These are phyloP conservation scores for Veloporphyrellus conicus DNA, from an alignment of 1,284 basidiomycete species.

Conservation along the genomic window DNA sequence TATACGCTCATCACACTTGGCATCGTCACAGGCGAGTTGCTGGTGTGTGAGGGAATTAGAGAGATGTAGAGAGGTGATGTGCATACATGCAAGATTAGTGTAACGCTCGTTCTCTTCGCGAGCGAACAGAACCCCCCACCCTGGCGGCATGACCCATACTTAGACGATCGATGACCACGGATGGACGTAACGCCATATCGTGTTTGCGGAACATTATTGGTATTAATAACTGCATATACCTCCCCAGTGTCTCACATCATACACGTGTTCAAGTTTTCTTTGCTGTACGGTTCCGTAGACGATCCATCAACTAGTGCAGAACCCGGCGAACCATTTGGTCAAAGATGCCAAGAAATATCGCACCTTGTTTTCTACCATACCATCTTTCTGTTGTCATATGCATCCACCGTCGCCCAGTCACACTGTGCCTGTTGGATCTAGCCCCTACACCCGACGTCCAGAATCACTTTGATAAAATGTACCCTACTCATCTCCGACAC, in stretches of 20 bases:
- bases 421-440: too few relatives aligned
- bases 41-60: background rate
- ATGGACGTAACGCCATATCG: conserved; percentile 16
- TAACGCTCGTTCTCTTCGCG: background rate
- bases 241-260: background rate
- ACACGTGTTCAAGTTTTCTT: background rate
- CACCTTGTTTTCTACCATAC: too few relatives aligned
- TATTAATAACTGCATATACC: background rate
- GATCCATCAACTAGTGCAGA: background rate
- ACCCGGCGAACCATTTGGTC: too few relatives aligned
- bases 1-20: background rate
- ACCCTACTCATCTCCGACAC: too few relatives aligned
- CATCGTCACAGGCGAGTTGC: too few relatives aligned
- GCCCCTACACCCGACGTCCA: too few relatives aligned
- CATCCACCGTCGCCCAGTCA: too few relatives aligned
- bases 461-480: too few relatives aligned
- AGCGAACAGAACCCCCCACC: background rate
- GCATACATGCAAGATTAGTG: background rate
- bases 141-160: too few relatives aligned
- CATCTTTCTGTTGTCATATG: too few relatives aligned
- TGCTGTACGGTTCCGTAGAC: background rate
- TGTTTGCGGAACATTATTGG: conserved; percentile 4
- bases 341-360: too few relatives aligned
- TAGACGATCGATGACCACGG: conserved; percentile 3
- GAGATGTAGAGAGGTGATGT: background rate